Evolutionary conservation across 345 rosid genomes (phyloP), one percentile per base, ranked within the genome.

Genomic region (Aquilaria yunnanensis): DNA sequence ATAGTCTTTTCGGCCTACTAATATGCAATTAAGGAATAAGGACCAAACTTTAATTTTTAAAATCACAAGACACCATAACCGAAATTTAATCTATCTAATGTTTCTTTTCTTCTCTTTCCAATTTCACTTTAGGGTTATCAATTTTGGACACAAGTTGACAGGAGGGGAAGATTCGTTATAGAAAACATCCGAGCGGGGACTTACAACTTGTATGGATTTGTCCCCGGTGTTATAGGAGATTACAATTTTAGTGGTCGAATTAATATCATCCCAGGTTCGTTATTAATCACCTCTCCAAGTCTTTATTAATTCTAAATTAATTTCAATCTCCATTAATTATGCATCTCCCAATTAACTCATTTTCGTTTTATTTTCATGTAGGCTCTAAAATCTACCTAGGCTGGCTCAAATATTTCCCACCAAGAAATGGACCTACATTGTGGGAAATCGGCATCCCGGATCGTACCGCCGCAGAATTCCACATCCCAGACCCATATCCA

Each of bases 371-470:
- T 48, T 51, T 43, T 32, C 34, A 62, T 72, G 60, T 71, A 92
- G 96, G 96, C 61, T 11, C 45, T 1, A 48, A 41, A 16, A 73
- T 81, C 45, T 59, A 80, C 55, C 47, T 90, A 65, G 86, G 87
- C 4, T 50, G 49, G 14, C 60, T 86, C 10, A 62, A 77, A 23
- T 86, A 79, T 52, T 57, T 74, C 62, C 92, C 97, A 14, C 99
- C 85, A 2, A 81, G 97, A 77, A 75, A 63, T 4, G 97, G 99
- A 31, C 83, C 82, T 0, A 94, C 99, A 2, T 30, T 88, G 10
- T 90, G 96, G 96, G 95, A 90, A 80, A 94, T 94, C 2, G 96
- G 95, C n/a, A 23, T 70, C 63, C 89, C 97, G 1, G 89, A 90
- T 50, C 85, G 97, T 14, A 76, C 73, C 1, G 97, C 97, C 3